Base-by-base conservation (phyloP, 768 basidiomycete genomes). In the Daedalea quercina region DNA sequence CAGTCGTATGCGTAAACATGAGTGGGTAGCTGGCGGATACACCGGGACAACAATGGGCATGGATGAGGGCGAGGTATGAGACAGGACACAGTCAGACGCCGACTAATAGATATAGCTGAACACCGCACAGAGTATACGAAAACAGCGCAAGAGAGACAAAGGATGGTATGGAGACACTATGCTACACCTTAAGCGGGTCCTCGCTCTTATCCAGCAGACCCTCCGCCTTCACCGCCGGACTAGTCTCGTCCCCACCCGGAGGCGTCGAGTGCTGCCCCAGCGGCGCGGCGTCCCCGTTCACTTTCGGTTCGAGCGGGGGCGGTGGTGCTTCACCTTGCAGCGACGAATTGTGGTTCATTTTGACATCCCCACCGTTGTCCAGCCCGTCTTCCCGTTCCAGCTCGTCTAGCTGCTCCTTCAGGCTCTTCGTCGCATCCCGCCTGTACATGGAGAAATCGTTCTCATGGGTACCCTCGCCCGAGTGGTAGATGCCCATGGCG, bases 151-250 rank as follows among this genome's bases (percentile, higher is more conserved):
- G 22, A 49, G 2, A 12, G 31, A 25, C 35, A 9, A n/a, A n/a
- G 20, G 4, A 31, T 31, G 28, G 11, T 42, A 47, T 24, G 34
- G 19, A 49, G n/a, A 8, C 19, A 35, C 7, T 23, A 44, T 41
- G 37, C 53, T 61, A 65, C 26, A 60, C 63, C 63, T 74, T 72
- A 54, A 75, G 59, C 43, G 82, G 81, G 65, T 79, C 78, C 69
- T 87, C 84, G 63, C 79, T 84, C 52, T 71, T 67, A 62, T 87
- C 82, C 66, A 82, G 68, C 34, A 86, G 71, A n/a, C 82, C 84
- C 61, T 88, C 85, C 26, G 70, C 76, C 62, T 76, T 73, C n/a
- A 77, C 70, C 11, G 75, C 77, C 4, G 79, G 71, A 54, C 76
- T 71, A 25, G 76, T 75, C 50, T 70, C 75, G 56, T 85, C 83